These are phyloP conservation scores for Pseudocercospora fuligena DNA, from an alignment of 2,329 filamentous ascomycete genomes.

Conservation along the genomic window DNA sequence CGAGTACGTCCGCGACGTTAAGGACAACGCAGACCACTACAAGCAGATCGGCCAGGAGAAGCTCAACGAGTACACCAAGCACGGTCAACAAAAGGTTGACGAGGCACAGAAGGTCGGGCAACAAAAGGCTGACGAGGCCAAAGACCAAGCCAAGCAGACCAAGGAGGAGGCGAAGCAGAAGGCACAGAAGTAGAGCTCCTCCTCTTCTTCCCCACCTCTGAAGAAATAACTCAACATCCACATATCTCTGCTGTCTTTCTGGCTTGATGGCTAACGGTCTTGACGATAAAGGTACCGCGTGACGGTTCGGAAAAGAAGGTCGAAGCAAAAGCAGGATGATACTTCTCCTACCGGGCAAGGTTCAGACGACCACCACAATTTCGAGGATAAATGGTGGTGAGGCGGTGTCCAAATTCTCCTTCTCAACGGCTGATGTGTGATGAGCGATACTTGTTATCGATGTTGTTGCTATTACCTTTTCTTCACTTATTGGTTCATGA, in stretches of 20 bases:
- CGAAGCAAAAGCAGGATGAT: conserved; percentile 3
- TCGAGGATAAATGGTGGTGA: conserved; percentile 1
- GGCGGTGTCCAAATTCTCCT: not conserved
- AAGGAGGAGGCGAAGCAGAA: conserved; percentile 35
- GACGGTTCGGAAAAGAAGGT: conserved; percentile 8
- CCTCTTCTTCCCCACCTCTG: conserved; percentile 2
- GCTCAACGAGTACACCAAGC: conserved; percentile 30
- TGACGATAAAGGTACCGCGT: conserved; percentile 8
- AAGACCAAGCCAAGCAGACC: conserved; percentile 36
- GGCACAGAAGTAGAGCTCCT: conserved; percentile 30
- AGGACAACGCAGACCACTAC: conserved; percentile 37
- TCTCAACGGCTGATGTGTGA: not conserved
- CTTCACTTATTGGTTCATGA: not conserved
- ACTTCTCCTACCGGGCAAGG: not conserved
- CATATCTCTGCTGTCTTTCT: conserved; percentile 3
- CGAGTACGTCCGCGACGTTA: conserved; percentile 34
- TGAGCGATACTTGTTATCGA: not conserved
- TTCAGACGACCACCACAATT: not conserved
- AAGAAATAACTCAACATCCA: not conserved
- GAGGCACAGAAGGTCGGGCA: conserved; percentile 36
- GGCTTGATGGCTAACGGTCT: conserved; percentile 9
- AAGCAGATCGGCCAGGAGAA: conserved; percentile 36
- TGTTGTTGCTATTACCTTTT: not conserved
- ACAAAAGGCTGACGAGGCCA: conserved; percentile 35
- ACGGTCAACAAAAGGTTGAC: conserved; percentile 37